Evolutionary conservation across 345 rosid species (phyloP).

Genomic region (Populus davidiana): DNA sequence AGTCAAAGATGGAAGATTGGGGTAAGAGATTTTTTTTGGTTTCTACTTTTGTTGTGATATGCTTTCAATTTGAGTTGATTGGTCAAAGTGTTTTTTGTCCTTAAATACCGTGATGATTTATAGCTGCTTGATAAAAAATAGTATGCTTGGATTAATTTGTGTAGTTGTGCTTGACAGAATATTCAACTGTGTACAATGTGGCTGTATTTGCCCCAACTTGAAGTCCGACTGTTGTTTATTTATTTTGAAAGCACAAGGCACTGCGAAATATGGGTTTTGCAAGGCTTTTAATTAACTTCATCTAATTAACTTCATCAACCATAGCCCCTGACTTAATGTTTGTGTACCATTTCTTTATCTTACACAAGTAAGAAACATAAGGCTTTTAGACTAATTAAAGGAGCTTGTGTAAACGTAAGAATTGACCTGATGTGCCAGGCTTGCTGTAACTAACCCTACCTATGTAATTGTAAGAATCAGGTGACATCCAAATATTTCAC

Average conservation of each 20-base stretch:
- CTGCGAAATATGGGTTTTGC: not conserved
- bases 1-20: constrained; percentile 16
- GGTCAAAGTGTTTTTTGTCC: not conserved
- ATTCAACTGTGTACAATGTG: not conserved
- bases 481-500: not conserved
- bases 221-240: not conserved
- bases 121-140: not conserved
- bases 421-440: not conserved
- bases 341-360: too few relatives aligned
- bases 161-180: not conserved
- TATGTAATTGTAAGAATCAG: not conserved
- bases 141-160: not conserved
- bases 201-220: not conserved
- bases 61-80: not conserved
- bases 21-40: not conserved
- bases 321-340: not conserved
- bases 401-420: not conserved
- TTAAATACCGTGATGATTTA: too few relatives aligned
- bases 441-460: not conserved
- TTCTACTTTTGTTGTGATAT: not conserved
- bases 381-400: not conserved
- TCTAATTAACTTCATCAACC: not conserved
- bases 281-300: not conserved
- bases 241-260: not conserved
- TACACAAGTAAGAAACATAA: not conserved